A percentile compares a stretch with the other conserved stretches of the same genome.
Evolutionary conservation across 2,329 filamentous ascomycete genomes (phyloP).

Genomic region (Aspergillus carbonarius): DNA sequence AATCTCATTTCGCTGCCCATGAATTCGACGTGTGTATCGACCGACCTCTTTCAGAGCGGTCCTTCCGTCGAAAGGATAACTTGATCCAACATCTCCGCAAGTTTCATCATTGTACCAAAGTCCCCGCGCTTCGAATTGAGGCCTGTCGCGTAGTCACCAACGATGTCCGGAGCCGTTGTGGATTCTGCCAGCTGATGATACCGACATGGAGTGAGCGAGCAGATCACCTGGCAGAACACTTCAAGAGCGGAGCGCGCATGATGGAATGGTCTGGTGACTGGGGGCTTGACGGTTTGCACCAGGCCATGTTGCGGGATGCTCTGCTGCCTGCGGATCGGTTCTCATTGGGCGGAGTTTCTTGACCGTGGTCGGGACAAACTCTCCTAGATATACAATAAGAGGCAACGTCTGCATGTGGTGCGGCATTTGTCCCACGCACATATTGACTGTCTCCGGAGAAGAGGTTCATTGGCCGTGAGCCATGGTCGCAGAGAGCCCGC

Average conservation of each 20-base stretch:
- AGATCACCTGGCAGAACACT: conserved; percentile 57
- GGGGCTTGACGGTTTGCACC: conserved; percentile 43
- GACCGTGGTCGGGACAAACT: neutral
- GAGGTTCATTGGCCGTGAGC: too few species aligned
- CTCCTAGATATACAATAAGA: too few species aligned
- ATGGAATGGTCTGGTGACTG: conserved; percentile 56
- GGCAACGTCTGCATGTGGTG: too few species aligned
- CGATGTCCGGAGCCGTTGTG: conserved; percentile 55
- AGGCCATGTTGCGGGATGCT: conserved; percentile 36
- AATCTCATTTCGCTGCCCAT: conserved; percentile 52
- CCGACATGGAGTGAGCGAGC: conserved; percentile 52
- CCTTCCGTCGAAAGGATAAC: conserved; percentile 59
- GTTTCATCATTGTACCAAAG: conserved; percentile 54
- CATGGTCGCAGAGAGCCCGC: too few species aligned
- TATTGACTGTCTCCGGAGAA: too few species aligned
- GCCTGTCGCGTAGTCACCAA: conserved; percentile 54
- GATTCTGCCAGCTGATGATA: conserved; percentile 52
- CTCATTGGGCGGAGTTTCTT: neutral
- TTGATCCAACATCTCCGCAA: conserved; percentile 57
- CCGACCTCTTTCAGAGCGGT: conserved; percentile 51
- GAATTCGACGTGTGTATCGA: conserved; percentile 54
- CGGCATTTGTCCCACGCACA: too few species aligned
- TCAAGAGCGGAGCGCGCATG: conserved; percentile 55
- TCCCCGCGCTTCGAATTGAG: conserved; percentile 51
- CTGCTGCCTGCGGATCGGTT: conserved; percentile 29